Conservation (phyloP, 2,329 filamentous ascomycete genomes). For the Fusarium oligoseptatum region DNA sequence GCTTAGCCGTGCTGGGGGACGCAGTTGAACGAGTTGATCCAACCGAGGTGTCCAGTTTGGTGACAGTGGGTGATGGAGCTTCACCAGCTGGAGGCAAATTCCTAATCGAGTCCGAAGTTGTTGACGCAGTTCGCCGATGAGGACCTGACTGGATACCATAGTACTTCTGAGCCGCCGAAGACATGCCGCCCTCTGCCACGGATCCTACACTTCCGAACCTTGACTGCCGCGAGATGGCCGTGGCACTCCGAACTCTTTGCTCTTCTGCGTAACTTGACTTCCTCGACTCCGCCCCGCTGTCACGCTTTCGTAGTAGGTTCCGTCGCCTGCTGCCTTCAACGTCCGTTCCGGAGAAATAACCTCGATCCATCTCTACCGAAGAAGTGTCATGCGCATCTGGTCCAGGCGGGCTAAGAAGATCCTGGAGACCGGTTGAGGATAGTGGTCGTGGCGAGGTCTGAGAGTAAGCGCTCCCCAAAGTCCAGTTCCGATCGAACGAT, state of each 20-base stretch:
- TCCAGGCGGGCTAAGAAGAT: conserved; percentile 56
- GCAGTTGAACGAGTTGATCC: conserved; percentile 56
- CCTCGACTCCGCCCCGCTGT: conserved; percentile 72
- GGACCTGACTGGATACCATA: conserved; percentile 66
- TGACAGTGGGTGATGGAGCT: conserved; percentile 67
- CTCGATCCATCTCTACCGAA: conserved; percentile 79
- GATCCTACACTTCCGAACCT: conserved; percentile 85
- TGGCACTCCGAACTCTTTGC: conserved; percentile 74
- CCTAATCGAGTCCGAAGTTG: conserved; percentile 67
- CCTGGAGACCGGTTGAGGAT: conserved; percentile 66
- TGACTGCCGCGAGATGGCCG: conserved; percentile 78
- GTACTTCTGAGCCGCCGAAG: conserved; percentile 79
- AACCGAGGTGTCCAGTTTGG: conserved; percentile 66
- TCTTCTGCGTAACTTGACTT: conserved; percentile 85
- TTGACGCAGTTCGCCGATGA: conserved; percentile 73
- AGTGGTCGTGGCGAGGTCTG: conserved; percentile 60
- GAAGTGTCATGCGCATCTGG: conserved; percentile 59
- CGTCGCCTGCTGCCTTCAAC: conserved; percentile 79
- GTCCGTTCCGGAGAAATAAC: conserved; percentile 94
- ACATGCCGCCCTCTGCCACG: conserved; percentile 69
- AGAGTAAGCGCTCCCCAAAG: conserved; percentile 66
- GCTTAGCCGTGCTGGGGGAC: conserved; percentile 60
- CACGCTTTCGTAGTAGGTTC: conserved; percentile 85
- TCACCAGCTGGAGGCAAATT: conserved; percentile 68
- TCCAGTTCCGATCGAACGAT: conserved; percentile 80